Evolutionary conservation across 2,329 filamentous ascomycete genomes (phyloP).

Genomic region (Scedosporium minutisporum): DNA sequence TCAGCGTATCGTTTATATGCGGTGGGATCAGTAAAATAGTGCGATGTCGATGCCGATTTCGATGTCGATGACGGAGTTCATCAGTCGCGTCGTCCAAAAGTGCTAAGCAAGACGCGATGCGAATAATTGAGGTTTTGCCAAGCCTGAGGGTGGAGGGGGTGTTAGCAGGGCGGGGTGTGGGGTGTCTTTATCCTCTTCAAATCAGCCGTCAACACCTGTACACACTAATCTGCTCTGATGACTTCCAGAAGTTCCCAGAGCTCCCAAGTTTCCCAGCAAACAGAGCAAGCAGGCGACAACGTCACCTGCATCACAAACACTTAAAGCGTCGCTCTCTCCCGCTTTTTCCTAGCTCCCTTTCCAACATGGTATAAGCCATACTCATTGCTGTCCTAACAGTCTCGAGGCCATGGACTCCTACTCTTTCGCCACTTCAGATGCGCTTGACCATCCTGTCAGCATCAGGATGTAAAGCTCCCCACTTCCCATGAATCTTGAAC

Average conservation of each 20-base stretch:
- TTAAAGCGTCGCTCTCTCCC: neutral
- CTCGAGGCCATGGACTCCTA: conserved; percentile 70
- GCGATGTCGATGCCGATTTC: no score
- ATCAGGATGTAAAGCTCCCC: conserved; percentile 45
- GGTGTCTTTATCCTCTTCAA: no score
- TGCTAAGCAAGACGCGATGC: neutral
- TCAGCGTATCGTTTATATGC: no score
- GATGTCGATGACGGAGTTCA: no score
- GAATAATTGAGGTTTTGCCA: neutral
- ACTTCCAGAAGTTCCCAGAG: neutral
- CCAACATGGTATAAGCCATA: neutral
- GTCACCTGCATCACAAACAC: neutral
- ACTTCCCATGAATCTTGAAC: neutral
- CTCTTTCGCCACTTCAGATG: conserved; percentile 84
- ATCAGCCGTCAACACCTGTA: no score
- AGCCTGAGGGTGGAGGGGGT: neutral
- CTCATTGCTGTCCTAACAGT: neutral
- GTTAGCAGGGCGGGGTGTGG: neutral
- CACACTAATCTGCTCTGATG: no score
- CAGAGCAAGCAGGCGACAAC: neutral
- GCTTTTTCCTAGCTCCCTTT: neutral
- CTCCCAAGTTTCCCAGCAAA: neutral
- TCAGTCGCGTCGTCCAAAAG: neutral
- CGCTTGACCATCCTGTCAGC: conserved; percentile 64
- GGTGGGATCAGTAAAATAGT: no score